Conservation (phyloP, 2,329 filamentous ascomycete species). For the Fusarium compactum region DNA sequence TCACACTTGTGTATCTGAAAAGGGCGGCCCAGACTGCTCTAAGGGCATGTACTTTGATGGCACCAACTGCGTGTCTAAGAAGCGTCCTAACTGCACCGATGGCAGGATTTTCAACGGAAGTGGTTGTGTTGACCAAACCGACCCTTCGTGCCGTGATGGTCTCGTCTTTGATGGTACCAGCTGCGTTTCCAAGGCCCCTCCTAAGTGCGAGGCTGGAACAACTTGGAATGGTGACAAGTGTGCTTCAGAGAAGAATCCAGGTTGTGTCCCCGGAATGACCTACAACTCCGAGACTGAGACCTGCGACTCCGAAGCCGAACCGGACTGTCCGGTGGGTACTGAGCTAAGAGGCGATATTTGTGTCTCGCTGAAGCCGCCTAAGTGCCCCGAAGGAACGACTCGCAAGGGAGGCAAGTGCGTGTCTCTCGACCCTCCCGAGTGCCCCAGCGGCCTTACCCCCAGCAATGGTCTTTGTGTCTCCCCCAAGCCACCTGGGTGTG, state of each 20-base stretch:
- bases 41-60: conserved; percentile 15
- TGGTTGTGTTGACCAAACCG: background rate
- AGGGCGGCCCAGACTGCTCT: background rate
- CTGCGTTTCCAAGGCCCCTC: conserved; percentile 7
- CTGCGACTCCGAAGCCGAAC: background rate
- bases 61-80: conserved; percentile 9
- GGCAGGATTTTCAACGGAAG: background rate
- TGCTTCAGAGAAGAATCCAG: conserved; percentile 1
- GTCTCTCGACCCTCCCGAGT: background rate
- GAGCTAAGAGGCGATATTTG: conserved; percentile 14
- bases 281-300: conserved; percentile 17
- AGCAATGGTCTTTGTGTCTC: conserved; percentile 16
- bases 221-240: conserved; percentile 18
- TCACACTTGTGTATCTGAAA: conserved; percentile 6
- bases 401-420: conserved; percentile 18
- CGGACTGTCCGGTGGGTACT: conserved; percentile 8
- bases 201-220: background rate
- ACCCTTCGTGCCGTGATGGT: conserved; percentile 1
- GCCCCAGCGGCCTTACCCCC: conserved; percentile 3
- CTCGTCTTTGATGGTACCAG: conserved; percentile 18
- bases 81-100: background rate
- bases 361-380: background rate
- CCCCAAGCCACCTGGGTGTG: background rate
- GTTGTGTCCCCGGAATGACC: background rate
- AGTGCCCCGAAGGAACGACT: background rate